These are phyloP conservation scores for Apophysomyces elegans DNA, from an alignment of 371 early-diverging fungal species.

Conservation along the genomic window DNA sequence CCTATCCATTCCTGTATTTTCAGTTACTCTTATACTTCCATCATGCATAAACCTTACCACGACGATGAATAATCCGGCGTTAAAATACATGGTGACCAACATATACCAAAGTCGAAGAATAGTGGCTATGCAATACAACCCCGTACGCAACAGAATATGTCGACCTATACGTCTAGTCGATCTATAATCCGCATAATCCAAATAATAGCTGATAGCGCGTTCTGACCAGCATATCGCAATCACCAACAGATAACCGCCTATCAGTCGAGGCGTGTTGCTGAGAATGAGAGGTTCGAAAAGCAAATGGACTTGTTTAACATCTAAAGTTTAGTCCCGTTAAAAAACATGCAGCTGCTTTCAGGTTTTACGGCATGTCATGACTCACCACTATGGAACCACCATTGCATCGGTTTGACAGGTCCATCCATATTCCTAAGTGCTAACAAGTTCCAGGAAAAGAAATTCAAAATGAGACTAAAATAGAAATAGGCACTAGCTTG, in stretches of 20 bases:
- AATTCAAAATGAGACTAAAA: slow-evolving; percentile 7
- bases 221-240: slow-evolving; percentile 35
- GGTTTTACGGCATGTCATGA: neutral
- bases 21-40: no score
- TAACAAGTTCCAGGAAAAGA: neutral
- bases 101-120: slow-evolving; percentile 39
- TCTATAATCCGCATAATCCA: slow-evolving; percentile 18
- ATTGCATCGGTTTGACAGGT: slow-evolving; percentile 18
- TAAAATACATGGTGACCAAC: slow-evolving; percentile 47
- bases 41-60: slow-evolving; percentile 21
- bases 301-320: slow-evolving; percentile 31
- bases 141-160: slow-evolving; percentile 19
- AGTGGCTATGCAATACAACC: slow-evolving; percentile 33
- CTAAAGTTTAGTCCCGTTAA: slow-evolving; percentile 13
- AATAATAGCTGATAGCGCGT: slow-evolving; percentile 26
- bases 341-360: neutral
- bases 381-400: slow-evolving; percentile 41
- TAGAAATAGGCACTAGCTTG: no score
- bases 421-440: neutral
- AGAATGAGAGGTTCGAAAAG: slow-evolving; percentile 35
- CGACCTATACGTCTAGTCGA: neutral
- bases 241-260: slow-evolving; percentile 32
- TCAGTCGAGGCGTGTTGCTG: slow-evolving; percentile 18
- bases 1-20: slow-evolving; percentile 6
- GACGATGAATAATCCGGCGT: slow-evolving; percentile 34